Conservation (phyloP, 805 yeast genomes). For the Candida mattraensis region DNA sequence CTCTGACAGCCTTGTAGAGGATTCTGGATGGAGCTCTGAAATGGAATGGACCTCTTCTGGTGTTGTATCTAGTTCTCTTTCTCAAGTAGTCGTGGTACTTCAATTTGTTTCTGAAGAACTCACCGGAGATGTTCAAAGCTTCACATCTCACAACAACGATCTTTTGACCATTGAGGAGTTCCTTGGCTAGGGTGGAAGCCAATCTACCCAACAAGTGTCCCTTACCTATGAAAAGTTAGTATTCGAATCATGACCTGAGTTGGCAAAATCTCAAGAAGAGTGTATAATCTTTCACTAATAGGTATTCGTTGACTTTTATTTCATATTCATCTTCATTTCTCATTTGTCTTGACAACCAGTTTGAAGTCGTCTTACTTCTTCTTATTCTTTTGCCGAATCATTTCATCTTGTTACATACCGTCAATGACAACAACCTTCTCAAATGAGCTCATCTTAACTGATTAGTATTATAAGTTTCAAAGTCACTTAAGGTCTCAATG, state of each 20-base stretch:
- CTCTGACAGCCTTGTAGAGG: constrained; percentile 99
- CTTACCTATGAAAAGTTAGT: constrained; percentile 55
- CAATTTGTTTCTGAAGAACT: constrained; percentile 99
- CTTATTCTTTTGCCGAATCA: constrained; percentile 1
- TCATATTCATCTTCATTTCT: not conserved
- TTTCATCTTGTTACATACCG: constrained; percentile 54
- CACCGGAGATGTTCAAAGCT: constrained; percentile 98
- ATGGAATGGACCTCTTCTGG: constrained; percentile 99
- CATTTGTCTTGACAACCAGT: not conserved
- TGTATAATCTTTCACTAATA: not conserved
- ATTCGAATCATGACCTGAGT: not conserved
- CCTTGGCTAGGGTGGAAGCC: constrained; percentile 98
- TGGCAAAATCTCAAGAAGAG: constrained; percentile 1
- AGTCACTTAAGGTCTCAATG: constrained; percentile 7
- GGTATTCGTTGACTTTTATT: not conserved
- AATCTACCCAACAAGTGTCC: constrained; percentile 99
- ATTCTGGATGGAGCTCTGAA: constrained; percentile 99
- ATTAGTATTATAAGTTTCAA: constrained; percentile 14
- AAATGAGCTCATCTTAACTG: constrained; percentile 68
- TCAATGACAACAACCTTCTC: constrained; percentile 98
- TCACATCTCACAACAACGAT: constrained; percentile 97
- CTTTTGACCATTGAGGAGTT: constrained; percentile 96
- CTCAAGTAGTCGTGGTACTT: constrained; percentile 99
- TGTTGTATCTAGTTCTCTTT: constrained; percentile 98
- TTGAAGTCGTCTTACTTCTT: not conserved